Percentiles rank a stretch among this genome's conserved stretches.
Evolutionary conservation across 768 basidiomycete genomes (phyloP).

Genomic region (Boletus sp.): DNA sequence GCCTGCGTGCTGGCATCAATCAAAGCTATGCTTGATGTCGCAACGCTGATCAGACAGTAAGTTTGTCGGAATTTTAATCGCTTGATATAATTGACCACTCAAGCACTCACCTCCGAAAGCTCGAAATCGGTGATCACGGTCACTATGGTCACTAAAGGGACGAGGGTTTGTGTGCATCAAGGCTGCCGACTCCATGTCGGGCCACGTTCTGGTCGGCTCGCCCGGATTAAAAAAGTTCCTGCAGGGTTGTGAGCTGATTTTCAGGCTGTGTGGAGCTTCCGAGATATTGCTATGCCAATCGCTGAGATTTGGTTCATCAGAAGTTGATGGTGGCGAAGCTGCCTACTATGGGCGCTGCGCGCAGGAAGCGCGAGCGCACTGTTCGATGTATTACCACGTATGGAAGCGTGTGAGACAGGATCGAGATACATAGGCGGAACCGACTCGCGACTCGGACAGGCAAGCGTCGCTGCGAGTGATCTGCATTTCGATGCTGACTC

Average conservation of each 20-base stretch:
- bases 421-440: too few relatives aligned
- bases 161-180: not conserved
- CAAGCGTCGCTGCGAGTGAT: too few relatives aligned
- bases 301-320: not conserved
- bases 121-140: not conserved
- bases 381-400: too few relatives aligned
- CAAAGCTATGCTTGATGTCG: slow-evolving; percentile 2
- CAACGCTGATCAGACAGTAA: not conserved
- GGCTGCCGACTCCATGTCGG: too few relatives aligned
- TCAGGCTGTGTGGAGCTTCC: not conserved
- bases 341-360: not conserved
- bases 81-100: not conserved
- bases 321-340: not conserved
- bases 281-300: not conserved
- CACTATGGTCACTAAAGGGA: not conserved
- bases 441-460: too few relatives aligned
- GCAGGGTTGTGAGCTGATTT: not conserved
- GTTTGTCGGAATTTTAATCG: not conserved
- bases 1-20: slow-evolving; percentile 10
- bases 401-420: too few relatives aligned
- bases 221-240: not conserved
- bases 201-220: not conserved
- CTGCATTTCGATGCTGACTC: too few relatives aligned
- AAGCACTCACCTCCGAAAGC: not conserved
- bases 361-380: too few relatives aligned